phyloP scores from a whole-genome alignment of 108 stramenopile species.

The Pseudonitzschia multistriata region DNA sequence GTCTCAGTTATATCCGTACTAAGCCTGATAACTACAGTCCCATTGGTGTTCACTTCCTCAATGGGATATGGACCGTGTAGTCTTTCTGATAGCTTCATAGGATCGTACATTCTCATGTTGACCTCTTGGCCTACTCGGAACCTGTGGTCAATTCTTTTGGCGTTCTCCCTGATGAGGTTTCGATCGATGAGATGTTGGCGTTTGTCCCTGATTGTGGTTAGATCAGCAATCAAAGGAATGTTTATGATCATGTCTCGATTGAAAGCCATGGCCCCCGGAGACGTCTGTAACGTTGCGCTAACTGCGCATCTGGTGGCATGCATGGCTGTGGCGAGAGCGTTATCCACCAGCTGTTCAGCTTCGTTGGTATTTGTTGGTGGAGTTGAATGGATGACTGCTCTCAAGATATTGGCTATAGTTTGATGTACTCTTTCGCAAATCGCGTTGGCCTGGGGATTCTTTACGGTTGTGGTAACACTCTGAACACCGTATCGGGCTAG shows the following conservation, averaged over 20 bases:
- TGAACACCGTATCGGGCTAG: slow-evolving; percentile 28
- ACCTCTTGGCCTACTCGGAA: background rate
- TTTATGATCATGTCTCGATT: slow-evolving; percentile 45
- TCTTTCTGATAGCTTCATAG: too few relatives aligned
- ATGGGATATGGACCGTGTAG: too few relatives aligned
- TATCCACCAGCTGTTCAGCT: slow-evolving; percentile 26
- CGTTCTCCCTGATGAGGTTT: too few relatives aligned
- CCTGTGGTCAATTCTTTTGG: background rate
- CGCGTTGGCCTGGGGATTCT: slow-evolving; percentile 46
- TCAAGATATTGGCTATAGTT: slow-evolving; percentile 28
- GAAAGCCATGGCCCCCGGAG: slow-evolving; percentile 44
- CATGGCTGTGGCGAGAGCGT: slow-evolving; percentile 28
- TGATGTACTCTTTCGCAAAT: slow-evolving; percentile 48
- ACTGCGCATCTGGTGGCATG: slow-evolving; percentile 29
- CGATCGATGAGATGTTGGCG: too few relatives aligned
- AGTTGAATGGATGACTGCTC: slow-evolving; percentile 17
- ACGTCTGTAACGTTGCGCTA: slow-evolving; percentile 4
- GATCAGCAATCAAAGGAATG: too few relatives aligned
- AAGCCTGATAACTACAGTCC: too few relatives aligned
- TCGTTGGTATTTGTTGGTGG: slow-evolving; percentile 17
- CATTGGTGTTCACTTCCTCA: too few relatives aligned
- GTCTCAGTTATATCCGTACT: too few relatives aligned
- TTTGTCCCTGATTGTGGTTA: too few relatives aligned
- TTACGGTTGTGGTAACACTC: slow-evolving; percentile 28
- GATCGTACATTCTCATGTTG: background rate